Evolutionary conservation across 805 yeast genomes (phyloP), one percentile per base, ranked within the genome.

Genomic region (Ogataea thermomethanolica): DNA sequence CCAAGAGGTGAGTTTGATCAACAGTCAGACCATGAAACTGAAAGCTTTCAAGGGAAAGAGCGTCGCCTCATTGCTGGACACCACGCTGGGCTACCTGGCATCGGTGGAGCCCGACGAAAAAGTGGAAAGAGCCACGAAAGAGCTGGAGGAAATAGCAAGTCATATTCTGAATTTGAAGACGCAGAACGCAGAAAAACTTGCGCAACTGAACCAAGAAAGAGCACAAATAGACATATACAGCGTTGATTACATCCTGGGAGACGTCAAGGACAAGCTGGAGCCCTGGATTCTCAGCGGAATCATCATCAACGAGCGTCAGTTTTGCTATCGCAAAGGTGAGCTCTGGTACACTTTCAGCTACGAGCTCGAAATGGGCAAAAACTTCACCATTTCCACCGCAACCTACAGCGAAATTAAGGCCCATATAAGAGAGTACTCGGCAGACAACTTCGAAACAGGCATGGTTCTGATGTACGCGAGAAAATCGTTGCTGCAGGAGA

Each of bases 251-350:
- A 33, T 66, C 5, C 29, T 67, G 24, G 46, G 50, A 3, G 48
- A 49, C 3, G 30, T 41, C 11, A 55, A 53, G 9, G 36, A 29
- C 1, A 35, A 45, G 10, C 32, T 59, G 9, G 71, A 68, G 21
- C 70, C 72, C 4, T 68, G 67, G 57, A 37, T 67, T 6, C 46
- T 70, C 3, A 54, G 56, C 9, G 74, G 73, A 17, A 60, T 65
- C 3, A 54, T 69, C 2, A 30, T 68, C 8, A 57, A 53, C 28
- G 59, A 61, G 8, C 41, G 48, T 4, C 57, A 57, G 15, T 69
- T 62, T 43, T 66, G 56, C 25, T 66, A 54, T 37, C 37, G 55
- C 33, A 56, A 49, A 12, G 43, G 36, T 1, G 30, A 48, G 3
- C 37, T 33, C 6, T 70, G 74, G 74, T 35, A 44, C 11, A 44